A percentile compares a stretch with the other conserved stretches of the same genome.
phyloP scores from a whole-genome alignment of 2,329 filamentous ascomycete species.

The Monilinia fructicola region DNA sequence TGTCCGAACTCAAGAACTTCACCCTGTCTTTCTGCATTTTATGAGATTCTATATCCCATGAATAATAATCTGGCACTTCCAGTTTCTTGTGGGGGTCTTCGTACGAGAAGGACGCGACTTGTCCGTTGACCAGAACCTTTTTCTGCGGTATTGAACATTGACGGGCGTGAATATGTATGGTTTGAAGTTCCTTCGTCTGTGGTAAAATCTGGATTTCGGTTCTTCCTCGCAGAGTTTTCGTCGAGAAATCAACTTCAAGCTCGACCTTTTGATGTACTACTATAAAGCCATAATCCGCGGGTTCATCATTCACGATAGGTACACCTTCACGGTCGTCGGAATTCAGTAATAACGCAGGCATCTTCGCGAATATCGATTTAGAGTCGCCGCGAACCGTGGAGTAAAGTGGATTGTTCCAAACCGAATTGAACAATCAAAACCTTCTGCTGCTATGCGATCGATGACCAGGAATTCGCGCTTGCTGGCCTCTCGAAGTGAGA shows the following conservation, averaged over 20 bases:
- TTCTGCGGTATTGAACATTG: constrained; percentile 58
- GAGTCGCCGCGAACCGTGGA: background rate
- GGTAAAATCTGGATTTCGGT: constrained; percentile 73
- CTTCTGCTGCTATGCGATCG: background rate
- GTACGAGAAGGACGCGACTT: constrained; percentile 39
- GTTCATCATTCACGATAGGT: constrained; percentile 20
- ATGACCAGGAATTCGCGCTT: constrained; percentile 5
- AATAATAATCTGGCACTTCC: constrained; percentile 59
- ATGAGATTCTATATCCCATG: constrained; percentile 71
- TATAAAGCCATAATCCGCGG: constrained; percentile 43
- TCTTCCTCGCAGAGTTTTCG: constrained; percentile 71
- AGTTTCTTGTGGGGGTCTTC: constrained; percentile 67
- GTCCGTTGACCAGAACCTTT: constrained; percentile 52
- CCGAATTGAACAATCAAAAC: background rate
- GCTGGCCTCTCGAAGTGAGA: constrained; percentile 9
- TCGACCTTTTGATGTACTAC: constrained; percentile 84
- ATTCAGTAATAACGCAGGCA: constrained; percentile 36
- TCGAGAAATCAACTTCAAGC: constrained; percentile 83
- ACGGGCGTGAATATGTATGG: constrained; percentile 60
- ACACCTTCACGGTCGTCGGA: constrained; percentile 29
- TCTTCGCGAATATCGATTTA: constrained; percentile 14
- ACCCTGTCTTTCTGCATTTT: constrained; percentile 69
- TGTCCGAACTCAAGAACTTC: constrained; percentile 40
- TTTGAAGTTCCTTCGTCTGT: constrained; percentile 55
- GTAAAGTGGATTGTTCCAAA: background rate